Evolutionary conservation across 495 filamentous ascomycete species (phyloP), one percentile per base, ranked within the genome.

Genomic region (Neurospora intermedia): DNA sequence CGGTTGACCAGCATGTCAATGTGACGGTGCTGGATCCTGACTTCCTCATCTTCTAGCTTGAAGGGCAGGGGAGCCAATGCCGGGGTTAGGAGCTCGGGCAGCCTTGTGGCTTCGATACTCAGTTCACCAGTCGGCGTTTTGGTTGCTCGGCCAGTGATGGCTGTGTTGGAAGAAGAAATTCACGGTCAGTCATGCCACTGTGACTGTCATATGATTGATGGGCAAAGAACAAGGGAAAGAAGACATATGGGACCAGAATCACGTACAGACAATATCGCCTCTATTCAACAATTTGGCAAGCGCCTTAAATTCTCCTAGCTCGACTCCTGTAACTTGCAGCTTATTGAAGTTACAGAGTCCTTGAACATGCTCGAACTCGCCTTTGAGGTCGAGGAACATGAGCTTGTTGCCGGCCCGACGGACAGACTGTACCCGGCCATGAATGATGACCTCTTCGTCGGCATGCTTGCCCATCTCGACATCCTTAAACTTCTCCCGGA

Each of bases 1-100:
- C 82, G 86, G 79, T 94, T 91, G 39, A 93, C 88, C 23, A 97
- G 86, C 76, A 97, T 87, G 81, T 97, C 92, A 20, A 96, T 85
- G 84, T 98, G 95, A 45, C 86, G 92, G 85, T 84, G 88, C 75
- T 87, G 89, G 74, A 88, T 84, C 70, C 85, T 84, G 13, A 87
- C 90, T 75, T 96, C 91, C 59, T 87, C 85, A 76, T 93, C 88
- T 18, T 84, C 79, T 7, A 94, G 81, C 48, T 85, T 83, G 35
- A 87, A 82, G 3, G 96, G 96, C 18, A 97, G 80, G 73, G 88
- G 88, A 74, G 94, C 91, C 20, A 97, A 80, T 77, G 89, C 90
- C 3, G 94, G 94, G 38, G 92, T 88, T 23, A 98, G 83, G 3
- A 97, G 81, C 71, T 84, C 78, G 38, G 94, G 94, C 40, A 93